Base-by-base conservation (phyloP, 2,329 filamentous ascomycete genomes). In the Periconia sp. region DNA sequence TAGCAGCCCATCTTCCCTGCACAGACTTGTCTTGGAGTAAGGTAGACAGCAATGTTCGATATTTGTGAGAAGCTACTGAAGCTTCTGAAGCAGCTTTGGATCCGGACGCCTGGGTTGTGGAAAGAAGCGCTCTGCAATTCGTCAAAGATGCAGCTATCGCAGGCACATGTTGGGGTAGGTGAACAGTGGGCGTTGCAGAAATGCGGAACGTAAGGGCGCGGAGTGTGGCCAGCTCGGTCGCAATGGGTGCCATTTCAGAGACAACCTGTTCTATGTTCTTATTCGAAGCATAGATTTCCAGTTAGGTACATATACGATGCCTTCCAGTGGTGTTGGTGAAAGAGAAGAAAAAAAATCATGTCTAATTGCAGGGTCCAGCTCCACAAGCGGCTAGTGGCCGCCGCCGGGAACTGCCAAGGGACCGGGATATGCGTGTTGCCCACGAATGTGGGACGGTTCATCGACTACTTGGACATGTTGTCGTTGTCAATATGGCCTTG, bases 11-110 rank as follows among this genome's bases (percentile, higher is more conserved):
- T 64, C 91, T 85, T 42, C 88, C 90, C 63, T 92, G 85, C 2
- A 84, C 71, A 45, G 78, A 90, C 54, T 87, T 87, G 52, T 93
- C 91, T 68, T 90, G 89, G 33, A 97, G 77, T 14, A 97, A 79
- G 13, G 89, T 86, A 1, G 85, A 87, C 54, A 96, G 79, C 49
- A 90, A 86, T 5, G 89, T 91, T 69, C 89, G 91, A 65, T 95
- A 81, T 70, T 90, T 93, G 74, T 96, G 90, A 1, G 94, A 82
- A 18, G 91, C 82, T n/a, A 88, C 78, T 0, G 86, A 76, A 42
- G 80, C 79, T 55, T 93, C 90, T 0, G 87, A 82, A 7, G 81
- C 83, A 52, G 84, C 80, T 62, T 87, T 88, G 57, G 78, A 76
- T 51, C 83, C 82, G 54, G 83, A 79, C 31, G 67, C 71, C 55